phyloP scores from a whole-genome alignment of 805 yeast genomes.

The Wickerhamomyces kurtzmanii region DNA sequence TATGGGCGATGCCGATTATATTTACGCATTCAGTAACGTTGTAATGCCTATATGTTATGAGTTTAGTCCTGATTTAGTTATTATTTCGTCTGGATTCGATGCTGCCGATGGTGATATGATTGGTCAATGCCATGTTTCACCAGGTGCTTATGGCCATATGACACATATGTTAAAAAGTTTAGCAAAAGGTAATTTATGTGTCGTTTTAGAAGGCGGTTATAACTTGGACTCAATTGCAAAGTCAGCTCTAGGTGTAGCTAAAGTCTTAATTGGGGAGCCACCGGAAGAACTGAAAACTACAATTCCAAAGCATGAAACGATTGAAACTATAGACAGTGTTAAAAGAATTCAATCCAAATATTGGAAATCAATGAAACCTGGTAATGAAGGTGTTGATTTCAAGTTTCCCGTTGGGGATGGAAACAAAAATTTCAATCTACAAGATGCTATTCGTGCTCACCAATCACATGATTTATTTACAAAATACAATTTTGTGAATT shows the following conservation, averaged over 20 bases:
- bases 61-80: constrained; percentile 86
- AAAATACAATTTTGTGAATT: constrained; percentile 46
- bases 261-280: constrained; percentile 88
- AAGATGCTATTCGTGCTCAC: constrained; percentile 66
- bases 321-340: constrained; percentile 76
- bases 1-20: constrained; percentile 91
- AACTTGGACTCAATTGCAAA: constrained; percentile 84
- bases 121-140: constrained; percentile 94
- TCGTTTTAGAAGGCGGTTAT: constrained; percentile 94
- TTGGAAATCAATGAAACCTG: constrained; percentile 81
- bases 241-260: constrained; percentile 87
- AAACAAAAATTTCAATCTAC: constrained; percentile 39
- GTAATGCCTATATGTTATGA: constrained; percentile 85
- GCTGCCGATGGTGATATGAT: constrained; percentile 98
- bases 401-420: constrained; percentile 22
- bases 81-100: constrained; percentile 93
- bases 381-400: constrained; percentile 31
- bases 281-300: constrained; percentile 66
- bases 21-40: constrained; percentile 80
- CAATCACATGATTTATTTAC: constrained; percentile 52
- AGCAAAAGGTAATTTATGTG: constrained; percentile 84
- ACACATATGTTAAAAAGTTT: constrained; percentile 81
- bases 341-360: constrained; percentile 70
- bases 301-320: constrained; percentile 66
- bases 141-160: constrained; percentile 95